These are phyloP conservation scores for Medicago truncatula DNA, from an alignment of 306 rosid species.

Conservation along the genomic window DNA sequence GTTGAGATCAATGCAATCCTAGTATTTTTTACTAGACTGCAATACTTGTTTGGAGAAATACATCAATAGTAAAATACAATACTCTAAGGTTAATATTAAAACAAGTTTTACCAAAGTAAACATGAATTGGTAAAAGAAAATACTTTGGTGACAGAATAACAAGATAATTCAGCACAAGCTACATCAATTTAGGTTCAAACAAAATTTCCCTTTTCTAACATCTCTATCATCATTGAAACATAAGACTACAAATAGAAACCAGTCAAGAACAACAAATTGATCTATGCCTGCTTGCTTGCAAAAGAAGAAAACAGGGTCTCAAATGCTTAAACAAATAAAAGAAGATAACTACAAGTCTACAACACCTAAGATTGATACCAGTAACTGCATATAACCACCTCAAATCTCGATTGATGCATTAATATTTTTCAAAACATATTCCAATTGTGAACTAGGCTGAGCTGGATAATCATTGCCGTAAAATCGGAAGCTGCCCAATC, in stretches of 20 bases:
- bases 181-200: not conserved
- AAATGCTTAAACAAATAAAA: not conserved
- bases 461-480: not conserved
- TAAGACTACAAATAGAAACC: not conserved
- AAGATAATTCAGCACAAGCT: not conserved
- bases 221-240: not conserved
- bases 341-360: not conserved
- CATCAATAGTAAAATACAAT: too few relatives aligned
- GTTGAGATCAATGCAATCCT: too few relatives aligned
- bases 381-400: too few relatives aligned
- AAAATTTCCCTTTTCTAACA: not conserved
- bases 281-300: not conserved
- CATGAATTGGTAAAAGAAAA: too few relatives aligned
- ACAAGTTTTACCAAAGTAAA: too few relatives aligned
- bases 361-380: too few relatives aligned
- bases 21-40: not conserved
- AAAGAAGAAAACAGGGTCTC: not conserved
- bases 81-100: too few relatives aligned
- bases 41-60: too few relatives aligned
- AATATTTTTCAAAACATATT: too few relatives aligned
- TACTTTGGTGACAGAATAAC: too few relatives aligned
- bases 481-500: too few relatives aligned
- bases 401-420: too few relatives aligned
- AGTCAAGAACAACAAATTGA: not conserved
- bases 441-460: not conserved